Evolutionary conservation across 1,284 basidiomycete genomes (phyloP).

Genomic region (Ganoderma boninense): DNA sequence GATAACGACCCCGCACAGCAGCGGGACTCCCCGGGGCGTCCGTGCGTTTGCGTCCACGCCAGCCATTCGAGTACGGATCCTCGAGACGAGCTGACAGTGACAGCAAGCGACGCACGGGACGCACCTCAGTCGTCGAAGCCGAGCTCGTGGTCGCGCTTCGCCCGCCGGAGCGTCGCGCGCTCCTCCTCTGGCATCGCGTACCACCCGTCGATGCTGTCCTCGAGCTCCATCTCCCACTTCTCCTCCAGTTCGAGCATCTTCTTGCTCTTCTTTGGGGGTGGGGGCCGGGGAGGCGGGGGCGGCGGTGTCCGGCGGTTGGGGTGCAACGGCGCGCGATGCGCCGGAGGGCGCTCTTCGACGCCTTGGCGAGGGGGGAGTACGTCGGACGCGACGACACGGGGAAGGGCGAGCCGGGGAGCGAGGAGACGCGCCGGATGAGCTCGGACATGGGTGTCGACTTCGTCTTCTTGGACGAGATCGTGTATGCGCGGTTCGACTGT

Average conservation of each 20-base stretch:
- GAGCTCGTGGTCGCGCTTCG: conserved; percentile 70
- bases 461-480: conserved; percentile 46
- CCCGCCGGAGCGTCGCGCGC: conserved; percentile 62
- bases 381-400: conserved; percentile 48
- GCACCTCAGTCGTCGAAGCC: conserved; percentile 48
- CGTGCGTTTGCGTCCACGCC: not conserved
- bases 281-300: conserved; percentile 68
- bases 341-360: conserved; percentile 65
- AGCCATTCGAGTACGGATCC: not conserved
- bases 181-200: conserved; percentile 70
- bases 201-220: conserved; percentile 79
- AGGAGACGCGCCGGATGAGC: conserved; percentile 74
- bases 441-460: conserved; percentile 74
- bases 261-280: conserved; percentile 75
- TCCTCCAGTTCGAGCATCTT: conserved; percentile 79
- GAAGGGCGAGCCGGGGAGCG: conserved; percentile 70
- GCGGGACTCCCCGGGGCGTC: not conserved
- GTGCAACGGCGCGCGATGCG: conserved; percentile 78
- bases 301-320: conserved; percentile 75
- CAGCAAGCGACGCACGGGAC: too few relatives aligned
- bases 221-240: conserved; percentile 79
- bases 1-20: not conserved
- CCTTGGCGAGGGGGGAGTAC: conserved; percentile 72
- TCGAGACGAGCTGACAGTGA: not conserved
- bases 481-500: conserved; percentile 32